Evolutionary conservation across 164 flowering plant species (phyloP).

Genomic region (Echeveria elegans): DNA sequence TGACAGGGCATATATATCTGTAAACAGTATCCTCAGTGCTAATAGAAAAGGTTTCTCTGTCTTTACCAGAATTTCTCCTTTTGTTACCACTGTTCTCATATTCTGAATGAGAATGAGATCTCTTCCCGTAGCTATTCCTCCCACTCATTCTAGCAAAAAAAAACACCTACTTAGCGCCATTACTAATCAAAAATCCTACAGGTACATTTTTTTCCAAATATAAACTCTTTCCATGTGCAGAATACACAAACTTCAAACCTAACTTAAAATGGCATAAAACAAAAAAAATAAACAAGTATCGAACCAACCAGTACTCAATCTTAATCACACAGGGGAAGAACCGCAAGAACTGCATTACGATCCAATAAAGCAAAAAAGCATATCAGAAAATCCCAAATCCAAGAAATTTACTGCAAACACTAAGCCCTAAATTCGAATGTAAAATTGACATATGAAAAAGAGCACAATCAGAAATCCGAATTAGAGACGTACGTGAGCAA

Average conservation of each 20-base stretch:
- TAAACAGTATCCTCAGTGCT: constrained; percentile 82
- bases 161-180: no score
- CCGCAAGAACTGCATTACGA: neutral
- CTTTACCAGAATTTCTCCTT: constrained; percentile 35
- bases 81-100: constrained; percentile 30
- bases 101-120: constrained; percentile 34
- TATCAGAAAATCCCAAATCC: neutral
- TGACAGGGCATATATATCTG: constrained; percentile 76
- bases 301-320: neutral
- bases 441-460: neutral
- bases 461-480: neutral
- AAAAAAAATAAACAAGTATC: neutral
- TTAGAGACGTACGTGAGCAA: neutral
- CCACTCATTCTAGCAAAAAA: constrained; percentile 20
- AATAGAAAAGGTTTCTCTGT: constrained; percentile 32
- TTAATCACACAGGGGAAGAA: neutral
- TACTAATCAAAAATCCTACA: neutral
- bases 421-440: neutral
- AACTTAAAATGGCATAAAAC: neutral
- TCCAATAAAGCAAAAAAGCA: neutral
- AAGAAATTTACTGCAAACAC: neutral
- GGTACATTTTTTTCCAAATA: neutral
- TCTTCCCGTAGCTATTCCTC: constrained; percentile 35
- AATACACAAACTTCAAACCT: neutral
- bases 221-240: neutral